Evolutionary conservation across 805 yeast species (phyloP), one percentile per base, ranked within the genome.

Genomic region (Gaillardinia entomophila): DNA sequence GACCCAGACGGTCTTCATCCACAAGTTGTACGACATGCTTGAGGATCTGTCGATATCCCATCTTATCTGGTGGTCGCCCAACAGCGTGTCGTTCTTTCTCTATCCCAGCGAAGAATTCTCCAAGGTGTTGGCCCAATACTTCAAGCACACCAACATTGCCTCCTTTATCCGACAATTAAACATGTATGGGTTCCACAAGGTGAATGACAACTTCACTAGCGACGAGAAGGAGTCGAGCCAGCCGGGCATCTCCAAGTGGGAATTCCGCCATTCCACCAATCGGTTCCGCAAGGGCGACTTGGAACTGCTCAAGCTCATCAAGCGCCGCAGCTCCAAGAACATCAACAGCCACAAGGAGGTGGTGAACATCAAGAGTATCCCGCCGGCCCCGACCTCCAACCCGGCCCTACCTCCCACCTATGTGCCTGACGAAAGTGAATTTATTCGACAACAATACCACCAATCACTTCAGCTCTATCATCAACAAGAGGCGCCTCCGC

Each of bases 11-110:
- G 71, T 49, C 33, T 90, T 90, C 61, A 84, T 89, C 38, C 96
- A 89, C 59, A 90, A 90, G 53, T 72, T 90, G 16, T 89, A 85
- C 66, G 78, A 82, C 41, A 90, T 90, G 94, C 71, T 90, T 30
- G 95, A 89, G 46, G 96, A 90, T 51, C 64, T 66, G 2, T 58
- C 73, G 18, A 62, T 90, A 22, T 62, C 73, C 35, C 92, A 82
- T 50, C 68, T 90, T 24, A 90, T 90, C 16, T 80, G 90, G 79
- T 90, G 97, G 97, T 60, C 86, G 1, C 67, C 75, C 8, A 49
- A 77, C 8, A 74, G 75, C 38, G 84, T 79, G 41, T 75, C 89
- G 4, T 92, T 92, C 47, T 73, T 77, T 35, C 76, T 90, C n/a
- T 60, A 74, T 4, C 96, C 96, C 1, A 81, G 82, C 31, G 96